Evolutionary conservation across 495 filamentous ascomycete species (phyloP).

Genomic region (Xylaria grammica): DNA sequence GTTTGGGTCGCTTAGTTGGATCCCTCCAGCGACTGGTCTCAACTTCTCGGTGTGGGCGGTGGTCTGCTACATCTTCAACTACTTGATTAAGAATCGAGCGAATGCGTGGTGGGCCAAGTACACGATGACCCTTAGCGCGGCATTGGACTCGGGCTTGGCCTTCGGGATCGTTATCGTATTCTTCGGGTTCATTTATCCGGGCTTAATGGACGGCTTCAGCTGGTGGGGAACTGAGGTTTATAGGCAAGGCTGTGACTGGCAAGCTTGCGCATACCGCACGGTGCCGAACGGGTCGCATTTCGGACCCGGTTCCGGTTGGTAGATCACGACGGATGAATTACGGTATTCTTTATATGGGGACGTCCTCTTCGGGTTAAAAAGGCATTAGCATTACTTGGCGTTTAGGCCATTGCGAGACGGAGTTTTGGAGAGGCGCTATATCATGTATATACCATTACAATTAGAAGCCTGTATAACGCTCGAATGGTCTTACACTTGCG

Average conservation of each 20-base stretch:
- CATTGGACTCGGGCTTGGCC: constrained; percentile 80
- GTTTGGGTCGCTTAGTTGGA: constrained; percentile 77
- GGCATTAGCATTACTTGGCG: not conserved
- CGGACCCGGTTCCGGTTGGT: constrained; percentile 62
- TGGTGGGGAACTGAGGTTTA: constrained; percentile 83
- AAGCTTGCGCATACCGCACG: constrained; percentile 61
- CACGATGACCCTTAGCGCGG: constrained; percentile 83
- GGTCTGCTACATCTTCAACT: constrained; percentile 84
- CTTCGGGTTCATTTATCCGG: constrained; percentile 78
- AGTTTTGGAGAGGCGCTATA: not conserved
- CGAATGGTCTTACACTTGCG: too few relatives aligned
- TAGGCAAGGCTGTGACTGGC: constrained; percentile 69
- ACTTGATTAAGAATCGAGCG: constrained; percentile 68
- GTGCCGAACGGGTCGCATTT: constrained; percentile 60
- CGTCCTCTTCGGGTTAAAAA: not conserved
- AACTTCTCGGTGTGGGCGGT: constrained; percentile 84
- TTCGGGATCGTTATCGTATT: constrained; percentile 82
- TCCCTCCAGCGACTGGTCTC: constrained; percentile 82
- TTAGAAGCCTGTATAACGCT: too few relatives aligned
- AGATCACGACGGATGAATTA: too few relatives aligned
- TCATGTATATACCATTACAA: not conserved
- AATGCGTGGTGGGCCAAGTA: constrained; percentile 86
- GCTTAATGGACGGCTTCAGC: constrained; percentile 63
- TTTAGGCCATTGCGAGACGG: not conserved
- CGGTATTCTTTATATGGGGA: too few relatives aligned